Percentiles rank a stretch among this genome's conserved stretches.
phyloP scores from a whole-genome alignment of 768 basidiomycete genomes.

The Boletus rex-veris region DNA sequence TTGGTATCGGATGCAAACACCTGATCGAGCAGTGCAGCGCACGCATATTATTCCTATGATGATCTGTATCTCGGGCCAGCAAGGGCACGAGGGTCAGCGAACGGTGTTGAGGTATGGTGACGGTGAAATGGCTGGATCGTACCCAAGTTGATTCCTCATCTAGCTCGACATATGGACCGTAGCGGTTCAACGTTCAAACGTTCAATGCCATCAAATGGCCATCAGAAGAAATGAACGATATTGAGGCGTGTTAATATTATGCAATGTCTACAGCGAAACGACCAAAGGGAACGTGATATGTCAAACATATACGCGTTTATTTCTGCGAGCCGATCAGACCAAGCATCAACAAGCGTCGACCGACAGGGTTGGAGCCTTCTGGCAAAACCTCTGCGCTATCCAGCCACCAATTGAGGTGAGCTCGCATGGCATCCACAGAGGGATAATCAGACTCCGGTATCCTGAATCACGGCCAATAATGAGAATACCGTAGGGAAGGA shows the following conservation, averaged over 20 bases:
- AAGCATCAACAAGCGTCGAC: conserved; percentile 52
- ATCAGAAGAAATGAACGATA: neutral
- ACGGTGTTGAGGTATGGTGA: no score
- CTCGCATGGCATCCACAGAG: conserved; percentile 42
- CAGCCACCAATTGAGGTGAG: conserved; percentile 64
- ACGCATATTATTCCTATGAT: no score
- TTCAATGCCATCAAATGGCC: neutral
- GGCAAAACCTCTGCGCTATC: conserved; percentile 39
- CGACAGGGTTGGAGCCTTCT: conserved; percentile 36
- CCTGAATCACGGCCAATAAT: conserved; percentile 32
- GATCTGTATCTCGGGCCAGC: no score
- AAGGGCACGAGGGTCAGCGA: no score
- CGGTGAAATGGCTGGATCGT: no score
- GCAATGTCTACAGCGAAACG: conserved; percentile 9
- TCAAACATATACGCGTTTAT: conserved; percentile 4
- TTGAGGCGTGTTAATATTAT: conserved; percentile 9
- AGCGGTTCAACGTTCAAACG: no score
- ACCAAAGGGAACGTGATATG: neutral
- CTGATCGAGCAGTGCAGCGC: no score
- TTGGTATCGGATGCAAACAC: no score
- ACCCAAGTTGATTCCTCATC: no score
- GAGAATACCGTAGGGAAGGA: neutral
- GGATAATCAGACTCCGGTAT: conserved; percentile 32
- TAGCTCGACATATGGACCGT: no score
- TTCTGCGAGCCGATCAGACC: conserved; percentile 34